Base-by-base conservation (phyloP, 352 stramenopile species). In the Phytophthora cactorum region DNA sequence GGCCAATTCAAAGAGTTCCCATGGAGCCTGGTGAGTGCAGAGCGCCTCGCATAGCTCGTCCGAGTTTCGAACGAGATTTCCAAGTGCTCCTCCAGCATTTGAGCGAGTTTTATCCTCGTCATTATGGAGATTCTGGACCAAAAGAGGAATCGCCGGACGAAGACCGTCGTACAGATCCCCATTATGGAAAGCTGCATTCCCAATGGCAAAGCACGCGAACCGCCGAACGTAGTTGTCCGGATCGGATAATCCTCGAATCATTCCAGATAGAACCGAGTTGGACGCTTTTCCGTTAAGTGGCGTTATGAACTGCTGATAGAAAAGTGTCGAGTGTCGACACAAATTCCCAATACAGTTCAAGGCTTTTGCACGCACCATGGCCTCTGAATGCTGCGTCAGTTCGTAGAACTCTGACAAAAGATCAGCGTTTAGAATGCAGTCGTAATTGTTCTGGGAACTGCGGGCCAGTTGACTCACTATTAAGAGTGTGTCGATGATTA, bases 121-220 rank as follows among this genome's bases (percentile, higher is more conserved):
- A 36, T 90, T 75, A 11, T 81, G 70, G n/a, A 92, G 57, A 52
- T 97, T 93, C 15, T 79, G 65, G 5, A 89, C 70, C 25, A 98
- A 55, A 15, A 90, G 60, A 3, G 81, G 75, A 28, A 98, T 86
- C 6, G 84, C 74, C 15, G 78, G 50, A 14, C 68, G 77, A 3
- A 98, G 77, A 4, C 66, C 54, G 3, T 77, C 36, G 66, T 98
- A 98, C 3, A 98, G 60, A 2, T 75, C 61, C 12, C 71, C 77
- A 53, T 77, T 90, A 73, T 98, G 90, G 63, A 98, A 98, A 7
- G 94, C 92, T 14, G 91, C 92, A 59, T 98, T 98, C 34, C 95
- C 95, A 34, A 98, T 85, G n/a, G 92, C 93, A 70, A 98, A 98
- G 78, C 90, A 97, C 3, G 95, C 94, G 46, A 98, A 98, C 17